These are phyloP conservation scores for Centella asiatica DNA, from an alignment of 129 eudicot species.

Conservation along the genomic window DNA sequence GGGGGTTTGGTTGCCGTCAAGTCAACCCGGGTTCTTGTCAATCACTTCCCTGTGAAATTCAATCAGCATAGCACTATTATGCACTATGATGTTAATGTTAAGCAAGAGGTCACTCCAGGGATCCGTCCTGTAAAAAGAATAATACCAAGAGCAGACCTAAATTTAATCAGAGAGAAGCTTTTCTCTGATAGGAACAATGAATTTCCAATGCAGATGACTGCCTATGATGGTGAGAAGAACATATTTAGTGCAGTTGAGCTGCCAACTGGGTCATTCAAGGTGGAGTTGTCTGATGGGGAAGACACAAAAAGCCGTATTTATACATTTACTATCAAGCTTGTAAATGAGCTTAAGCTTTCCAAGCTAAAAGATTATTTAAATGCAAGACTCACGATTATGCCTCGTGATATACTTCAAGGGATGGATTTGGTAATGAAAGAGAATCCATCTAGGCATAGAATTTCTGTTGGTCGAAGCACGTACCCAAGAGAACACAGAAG, in stretches of 20 bases:
- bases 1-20: constrained; percentile 28
- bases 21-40: constrained; percentile 35
- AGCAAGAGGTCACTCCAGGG: constrained; percentile 19
- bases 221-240: constrained; percentile 69
- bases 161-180: constrained; percentile 31
- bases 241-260: constrained; percentile 41
- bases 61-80: constrained; percentile 27
- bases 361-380: constrained; percentile 48
- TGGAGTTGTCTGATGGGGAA: constrained; percentile 37
- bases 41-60: constrained; percentile 50
- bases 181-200: constrained; percentile 21
- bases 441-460: constrained; percentile 39
- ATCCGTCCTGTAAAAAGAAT: constrained; percentile 21
- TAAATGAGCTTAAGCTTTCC: constrained; percentile 37
- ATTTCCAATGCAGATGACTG: constrained; percentile 39
- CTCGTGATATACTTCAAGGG: constrained; percentile 63
- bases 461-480: constrained; percentile 38
- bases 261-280: constrained; percentile 37
- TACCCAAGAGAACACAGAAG: constrained; percentile 24
- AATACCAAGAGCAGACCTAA: constrained; percentile 25
- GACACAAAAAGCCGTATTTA: constrained; percentile 21
- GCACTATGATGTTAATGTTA: constrained; percentile 43
- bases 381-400: constrained; percentile 30
- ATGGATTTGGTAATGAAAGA: constrained; percentile 63
- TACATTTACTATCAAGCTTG: constrained; percentile 34